Conservation (phyloP, 345 rosid genomes). For the Geranium brycei region DNA sequence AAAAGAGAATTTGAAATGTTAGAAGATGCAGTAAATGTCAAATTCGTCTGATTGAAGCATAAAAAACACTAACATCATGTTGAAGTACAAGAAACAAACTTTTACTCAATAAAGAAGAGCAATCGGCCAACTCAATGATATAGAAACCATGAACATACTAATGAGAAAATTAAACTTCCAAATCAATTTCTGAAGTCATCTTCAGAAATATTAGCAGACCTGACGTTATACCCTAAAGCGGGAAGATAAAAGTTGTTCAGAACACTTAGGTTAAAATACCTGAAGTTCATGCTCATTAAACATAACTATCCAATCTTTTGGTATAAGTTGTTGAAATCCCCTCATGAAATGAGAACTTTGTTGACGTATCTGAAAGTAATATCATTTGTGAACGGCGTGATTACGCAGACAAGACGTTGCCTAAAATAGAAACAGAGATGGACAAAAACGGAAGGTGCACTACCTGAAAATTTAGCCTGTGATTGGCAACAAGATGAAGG, state of each 20-base stretch:
- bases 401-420: slow-evolving; percentile 2
- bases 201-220: no score
- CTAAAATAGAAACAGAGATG: slow-evolving; percentile 1
- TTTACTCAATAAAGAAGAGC: no score
- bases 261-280: slow-evolving; percentile 24
- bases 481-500: slow-evolving; percentile 92
- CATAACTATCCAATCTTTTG: slow-evolving; percentile 93
- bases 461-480: slow-evolving; percentile 89
- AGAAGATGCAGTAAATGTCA: neutral
- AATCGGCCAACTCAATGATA: no score
- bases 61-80: no score
- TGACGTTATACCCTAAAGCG: no score
- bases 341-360: slow-evolving; percentile 87
- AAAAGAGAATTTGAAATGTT: neutral
- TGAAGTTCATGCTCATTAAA: slow-evolving; percentile 96
- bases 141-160: no score
- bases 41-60: no score
- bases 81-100: no score
- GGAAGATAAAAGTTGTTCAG: no score
- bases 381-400: slow-evolving; percentile 2
- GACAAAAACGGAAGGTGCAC: slow-evolving; percentile 9
- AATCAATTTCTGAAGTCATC: no score
- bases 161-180: no score
- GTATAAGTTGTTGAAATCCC: slow-evolving; percentile 94
- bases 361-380: slow-evolving; percentile 62